phyloP scores from a whole-genome alignment of 2,329 filamentous ascomycete species.

The Monosporascus sp. region DNA sequence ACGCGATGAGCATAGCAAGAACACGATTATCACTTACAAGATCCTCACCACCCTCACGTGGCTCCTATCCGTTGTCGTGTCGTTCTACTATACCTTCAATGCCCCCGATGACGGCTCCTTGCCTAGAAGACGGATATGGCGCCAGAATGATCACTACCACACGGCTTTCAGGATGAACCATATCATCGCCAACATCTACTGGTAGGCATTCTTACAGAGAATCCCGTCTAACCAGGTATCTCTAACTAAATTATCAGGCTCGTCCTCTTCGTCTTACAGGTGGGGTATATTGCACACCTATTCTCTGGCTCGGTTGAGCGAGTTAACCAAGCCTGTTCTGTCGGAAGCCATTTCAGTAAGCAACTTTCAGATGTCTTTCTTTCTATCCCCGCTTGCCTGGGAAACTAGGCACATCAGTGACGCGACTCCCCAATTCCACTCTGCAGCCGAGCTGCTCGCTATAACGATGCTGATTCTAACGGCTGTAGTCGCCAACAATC shows the following conservation, averaged over 20 bases:
- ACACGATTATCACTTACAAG: slow-evolving; percentile 67
- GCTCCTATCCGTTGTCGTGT: slow-evolving; percentile 65
- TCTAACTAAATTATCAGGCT: slow-evolving; percentile 43
- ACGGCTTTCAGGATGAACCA: slow-evolving; percentile 74
- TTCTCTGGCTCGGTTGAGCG: slow-evolving; percentile 61
- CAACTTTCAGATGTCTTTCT: not conserved
- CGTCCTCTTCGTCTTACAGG: slow-evolving; percentile 67
- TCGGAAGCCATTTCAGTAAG: slow-evolving; percentile 69
- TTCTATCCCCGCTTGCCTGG: too few relatives aligned
- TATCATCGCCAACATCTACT: slow-evolving; percentile 65
- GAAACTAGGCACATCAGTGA: too few relatives aligned
- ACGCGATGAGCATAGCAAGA: slow-evolving; percentile 58
- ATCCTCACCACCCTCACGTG: slow-evolving; percentile 68
- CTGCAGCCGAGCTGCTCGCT: too few relatives aligned
- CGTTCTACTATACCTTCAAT: slow-evolving; percentile 68
- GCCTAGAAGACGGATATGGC: slow-evolving; percentile 64
- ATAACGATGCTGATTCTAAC: not conserved
- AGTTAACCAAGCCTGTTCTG: slow-evolving; percentile 65
- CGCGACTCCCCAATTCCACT: too few relatives aligned
- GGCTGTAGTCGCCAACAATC: slow-evolving; percentile 60
- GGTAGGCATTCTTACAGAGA: slow-evolving; percentile 38
- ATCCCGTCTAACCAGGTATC: not conserved
- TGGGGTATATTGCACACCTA: slow-evolving; percentile 69
- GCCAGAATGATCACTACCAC: slow-evolving; percentile 58
- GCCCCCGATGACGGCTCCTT: slow-evolving; percentile 56